Percentiles rank a stretch among this genome's conserved stretches.
phyloP scores from a whole-genome alignment of 2,329 filamentous ascomycete genomes.

The Lachnellula hyalina region DNA sequence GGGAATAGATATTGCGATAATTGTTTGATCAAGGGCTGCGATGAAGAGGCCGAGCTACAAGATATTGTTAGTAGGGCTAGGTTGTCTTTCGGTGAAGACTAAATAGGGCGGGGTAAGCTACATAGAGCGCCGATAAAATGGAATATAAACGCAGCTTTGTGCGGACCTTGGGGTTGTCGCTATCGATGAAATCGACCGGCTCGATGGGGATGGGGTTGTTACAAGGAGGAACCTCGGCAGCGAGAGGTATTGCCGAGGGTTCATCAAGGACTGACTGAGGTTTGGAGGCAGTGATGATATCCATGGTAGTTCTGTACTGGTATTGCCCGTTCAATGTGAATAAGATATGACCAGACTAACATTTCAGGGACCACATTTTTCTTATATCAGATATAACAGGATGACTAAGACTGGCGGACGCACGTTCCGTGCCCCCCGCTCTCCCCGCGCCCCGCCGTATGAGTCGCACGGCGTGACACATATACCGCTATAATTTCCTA shows the following conservation, averaged over 20 bases:
- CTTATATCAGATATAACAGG: no score
- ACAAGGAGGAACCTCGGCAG: not conserved
- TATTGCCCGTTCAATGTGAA: not conserved
- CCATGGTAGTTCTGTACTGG: not conserved
- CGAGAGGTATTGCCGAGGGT: not conserved
- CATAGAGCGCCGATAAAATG: constrained; percentile 25
- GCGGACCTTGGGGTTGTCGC: constrained; percentile 18
- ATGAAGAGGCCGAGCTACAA: constrained; percentile 9
- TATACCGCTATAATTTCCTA: no score
- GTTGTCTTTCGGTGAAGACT: not conserved
- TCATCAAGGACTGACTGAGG: not conserved
- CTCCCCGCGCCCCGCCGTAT: no score
- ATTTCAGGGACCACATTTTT: no score
- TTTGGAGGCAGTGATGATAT: not conserved
- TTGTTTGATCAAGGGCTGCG: constrained; percentile 30
- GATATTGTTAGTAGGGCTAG: not conserved
- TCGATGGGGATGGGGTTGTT: constrained; percentile 2
- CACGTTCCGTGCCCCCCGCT: no score
- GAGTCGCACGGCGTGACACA: no score
- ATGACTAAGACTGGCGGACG: no score
- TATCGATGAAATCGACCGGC: constrained; percentile 15
- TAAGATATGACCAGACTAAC: no score
- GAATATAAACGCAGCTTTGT: constrained; percentile 23
- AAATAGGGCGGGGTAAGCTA: constrained; percentile 3
- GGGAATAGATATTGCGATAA: constrained; percentile 37